Percentiles rank a stretch among this genome's conserved stretches.
These are phyloP conservation scores for Penicillium daleae DNA, from an alignment of 495 filamentous ascomycete genomes.

Conservation along the genomic window DNA sequence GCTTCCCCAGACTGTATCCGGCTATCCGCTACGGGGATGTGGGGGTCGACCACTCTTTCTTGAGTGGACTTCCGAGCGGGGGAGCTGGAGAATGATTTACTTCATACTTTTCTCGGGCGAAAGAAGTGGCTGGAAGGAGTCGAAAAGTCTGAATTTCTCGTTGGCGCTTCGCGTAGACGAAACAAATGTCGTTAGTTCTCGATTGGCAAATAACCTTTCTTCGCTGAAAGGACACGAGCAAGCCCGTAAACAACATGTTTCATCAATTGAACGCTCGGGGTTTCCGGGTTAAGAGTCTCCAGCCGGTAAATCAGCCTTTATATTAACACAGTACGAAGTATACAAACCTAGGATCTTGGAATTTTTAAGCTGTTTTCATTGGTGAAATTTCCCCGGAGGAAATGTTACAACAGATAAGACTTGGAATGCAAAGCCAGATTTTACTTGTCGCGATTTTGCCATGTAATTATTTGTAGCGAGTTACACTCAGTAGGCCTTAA, in stretches of 20 bases:
- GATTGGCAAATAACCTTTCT: neutral
- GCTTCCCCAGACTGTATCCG: conserved; percentile 13
- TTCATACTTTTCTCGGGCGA: neutral
- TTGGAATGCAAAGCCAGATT: too few species aligned
- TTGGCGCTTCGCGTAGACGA: neutral
- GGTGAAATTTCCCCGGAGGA: too few species aligned
- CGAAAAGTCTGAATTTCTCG: neutral
- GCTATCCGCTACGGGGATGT: neutral
- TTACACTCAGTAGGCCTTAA: neutral
- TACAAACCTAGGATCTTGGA: too few species aligned
- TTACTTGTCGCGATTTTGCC: too few species aligned
- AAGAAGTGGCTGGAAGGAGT: neutral
- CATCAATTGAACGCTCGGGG: too few species aligned
- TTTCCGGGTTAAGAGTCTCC: too few species aligned
- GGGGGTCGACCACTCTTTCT: neutral
- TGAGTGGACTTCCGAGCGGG: neutral
- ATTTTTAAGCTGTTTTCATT: too few species aligned
- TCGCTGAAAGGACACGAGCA: neutral
- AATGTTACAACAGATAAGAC: too few species aligned
- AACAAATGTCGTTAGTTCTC: neutral
- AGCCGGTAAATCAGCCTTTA: too few species aligned
- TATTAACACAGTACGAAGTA: too few species aligned
- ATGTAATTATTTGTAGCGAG: neutral
- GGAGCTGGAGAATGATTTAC: neutral
- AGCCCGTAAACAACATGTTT: neutral